These are phyloP conservation scores for Gelatoporia subvermispora DNA, from an alignment of 768 basidiomycete genomes.

Conservation along the genomic window DNA sequence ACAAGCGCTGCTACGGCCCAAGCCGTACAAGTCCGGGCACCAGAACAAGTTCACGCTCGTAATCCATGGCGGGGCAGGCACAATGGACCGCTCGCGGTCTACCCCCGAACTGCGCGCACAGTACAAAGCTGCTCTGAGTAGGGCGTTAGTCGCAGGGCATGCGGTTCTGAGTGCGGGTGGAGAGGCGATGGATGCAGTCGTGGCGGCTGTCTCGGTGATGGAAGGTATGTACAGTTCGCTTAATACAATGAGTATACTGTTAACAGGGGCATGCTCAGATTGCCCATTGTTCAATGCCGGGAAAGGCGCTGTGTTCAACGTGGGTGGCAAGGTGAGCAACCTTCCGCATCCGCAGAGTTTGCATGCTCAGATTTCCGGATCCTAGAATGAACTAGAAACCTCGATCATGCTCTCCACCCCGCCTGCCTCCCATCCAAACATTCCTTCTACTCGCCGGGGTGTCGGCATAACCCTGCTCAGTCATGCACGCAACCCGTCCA, in stretches of 20 bases:
- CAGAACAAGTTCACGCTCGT: conserved; percentile 42
- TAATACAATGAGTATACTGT: background rate
- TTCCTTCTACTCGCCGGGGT: conserved; percentile 58
- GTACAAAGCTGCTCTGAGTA: conserved; percentile 51
- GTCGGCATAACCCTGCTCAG: conserved; percentile 62
- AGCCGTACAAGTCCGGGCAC: background rate
- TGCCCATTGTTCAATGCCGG: conserved; percentile 74
- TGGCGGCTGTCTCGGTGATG: conserved; percentile 67
- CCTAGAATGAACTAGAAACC: conserved; percentile 75
- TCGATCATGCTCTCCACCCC: conserved; percentile 80
- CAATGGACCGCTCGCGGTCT: conserved; percentile 50
- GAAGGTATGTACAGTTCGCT: conserved; percentile 46
- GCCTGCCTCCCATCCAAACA: conserved; percentile 56
- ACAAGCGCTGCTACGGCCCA: conserved; percentile 6
- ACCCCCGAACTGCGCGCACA: conserved; percentile 55
- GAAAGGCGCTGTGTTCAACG: conserved; percentile 81
- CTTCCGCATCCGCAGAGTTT: background rate
- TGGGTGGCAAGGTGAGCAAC: conserved; percentile 62
- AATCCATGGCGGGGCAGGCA: conserved; percentile 79
- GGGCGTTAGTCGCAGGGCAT: conserved; percentile 59
- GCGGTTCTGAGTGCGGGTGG: conserved; percentile 60
- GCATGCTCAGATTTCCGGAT: background rate
- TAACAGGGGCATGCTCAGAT: conserved; percentile 37
- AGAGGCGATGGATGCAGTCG: conserved; percentile 79
- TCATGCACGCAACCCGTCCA: conserved; percentile 65